Base-by-base conservation (phyloP, 1,139 yeast genomes). In the Schwanniomyces etchellsii region DNA sequence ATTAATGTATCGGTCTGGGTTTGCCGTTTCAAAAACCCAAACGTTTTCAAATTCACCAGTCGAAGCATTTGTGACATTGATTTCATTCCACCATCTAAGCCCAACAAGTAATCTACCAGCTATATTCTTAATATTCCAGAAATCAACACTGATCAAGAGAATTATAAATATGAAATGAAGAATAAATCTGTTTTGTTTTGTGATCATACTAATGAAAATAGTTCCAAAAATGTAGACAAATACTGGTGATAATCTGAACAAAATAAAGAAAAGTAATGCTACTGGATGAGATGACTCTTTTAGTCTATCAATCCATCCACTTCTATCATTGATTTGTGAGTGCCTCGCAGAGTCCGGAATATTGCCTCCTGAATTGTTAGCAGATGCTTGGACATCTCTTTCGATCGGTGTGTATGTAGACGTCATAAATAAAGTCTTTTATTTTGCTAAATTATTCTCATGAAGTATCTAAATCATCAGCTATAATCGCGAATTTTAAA, bases 61-160 rank as follows among this genome's bases (percentile, higher is more conserved):
- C 44, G 77, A 61, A 26, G 64, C 60, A 14, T 54, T 55, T 5
- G 53, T 47, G 14, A 52, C 36, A 48, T 59, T 72, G 24, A 70
- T 67, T 49, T 82, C 89, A 52, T 85, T 86, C 95, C 96, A 88
- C 96, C 96, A 89, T 43, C 98, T 70, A 39, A 91, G 67, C 0
- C 96, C 97, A 5, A 91, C 97, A 34, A 91, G 59, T 33, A 85
- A 69, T 37, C 97, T 65, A 1, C 98, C 98, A 11, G 94, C 69
- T 11, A 91, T 84, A 53, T 91, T 91, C 50, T 91, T 91, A 26
- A 86, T 78, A 48, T 85, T 82, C 95, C 96, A 91, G 50, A 91
- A 91, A 53, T 91, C 98, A 1, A 86, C 86, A 0, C 95, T 82
- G 17, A 85, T 68, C 18, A 88, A 62, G 15, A 91, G 60, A 4